Conservation (phyloP, 768 basidiomycete species). For the Mycena rebaudengoi region DNA sequence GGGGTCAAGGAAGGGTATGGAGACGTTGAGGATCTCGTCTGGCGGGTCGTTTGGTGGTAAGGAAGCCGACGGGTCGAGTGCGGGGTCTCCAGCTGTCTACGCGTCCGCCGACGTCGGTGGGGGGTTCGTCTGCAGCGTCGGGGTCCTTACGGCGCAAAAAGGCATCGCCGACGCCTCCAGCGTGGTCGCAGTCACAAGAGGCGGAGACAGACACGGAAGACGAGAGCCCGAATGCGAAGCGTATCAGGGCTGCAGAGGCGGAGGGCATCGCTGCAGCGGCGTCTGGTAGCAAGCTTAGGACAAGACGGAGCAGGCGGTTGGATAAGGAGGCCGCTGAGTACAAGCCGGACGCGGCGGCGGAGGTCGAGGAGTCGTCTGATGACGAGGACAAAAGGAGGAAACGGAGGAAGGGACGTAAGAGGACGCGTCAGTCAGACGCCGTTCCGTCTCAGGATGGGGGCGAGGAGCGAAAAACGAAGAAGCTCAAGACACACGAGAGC, state of each 20-base stretch:
- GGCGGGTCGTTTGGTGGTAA: no score
- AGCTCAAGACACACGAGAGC: conserved; percentile 37
- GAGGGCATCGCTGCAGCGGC: conserved; percentile 28
- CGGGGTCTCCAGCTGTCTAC: no score
- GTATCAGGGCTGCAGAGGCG: conserved; percentile 32
- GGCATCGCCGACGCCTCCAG: conserved; percentile 17
- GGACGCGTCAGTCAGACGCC: conserved; percentile 42
- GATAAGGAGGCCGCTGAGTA: conserved; percentile 45
- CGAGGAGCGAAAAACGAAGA: conserved; percentile 45
- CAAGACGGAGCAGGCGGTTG: conserved; percentile 40
- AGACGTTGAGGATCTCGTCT: conserved; percentile 20
- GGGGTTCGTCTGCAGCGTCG: conserved; percentile 42
- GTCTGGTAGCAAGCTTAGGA: conserved; percentile 25
- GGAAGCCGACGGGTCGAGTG: no score
- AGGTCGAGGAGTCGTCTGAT: conserved; percentile 36
- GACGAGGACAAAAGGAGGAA: conserved; percentile 31
- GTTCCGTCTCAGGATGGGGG: conserved; percentile 29
- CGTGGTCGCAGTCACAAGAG: conserved; percentile 19
- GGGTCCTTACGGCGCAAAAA: conserved; percentile 25
- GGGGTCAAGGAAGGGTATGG: no score
- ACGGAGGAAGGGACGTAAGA: conserved; percentile 41
- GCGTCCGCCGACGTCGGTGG: conserved; percentile 32
- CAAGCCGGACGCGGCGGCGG: conserved; percentile 41
- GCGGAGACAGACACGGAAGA: conserved; percentile 33
- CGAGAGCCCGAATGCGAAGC: conserved; percentile 37